Evolutionary conservation across 441 rosid genomes (phyloP), one percentile per base, ranked within the genome.

Genomic region (Codiaeum variegatum): DNA sequence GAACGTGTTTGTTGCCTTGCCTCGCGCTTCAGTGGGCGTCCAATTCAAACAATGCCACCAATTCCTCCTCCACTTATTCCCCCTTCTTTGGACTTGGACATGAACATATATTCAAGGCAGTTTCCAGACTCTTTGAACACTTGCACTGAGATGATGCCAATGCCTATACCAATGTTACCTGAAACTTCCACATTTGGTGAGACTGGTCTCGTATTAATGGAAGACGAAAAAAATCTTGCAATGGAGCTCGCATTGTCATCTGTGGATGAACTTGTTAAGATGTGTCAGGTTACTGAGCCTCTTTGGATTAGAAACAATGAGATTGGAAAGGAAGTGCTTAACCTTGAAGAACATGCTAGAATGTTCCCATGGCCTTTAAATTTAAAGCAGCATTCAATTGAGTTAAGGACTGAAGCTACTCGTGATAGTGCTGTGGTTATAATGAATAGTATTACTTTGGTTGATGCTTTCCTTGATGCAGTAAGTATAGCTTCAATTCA

Each of bases 391-490:
- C 79, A 72, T 12, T 76, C 83, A 7, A 75, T 28, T 32, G 88
- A 81, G 29, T 73, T 84, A 19, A 81, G 85, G 78, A 81, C 84
- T 29, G 98, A 94, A 85, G 95, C 94, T 34, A 84, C 89, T 18
- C 84, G 89, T 49, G 89, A 86, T 28, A 81, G 78, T 62, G 80
- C 93, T 3, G 88, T 92, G 8, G 91, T 94, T 75, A 92, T 94
- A 61, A 90, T 94, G 97, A 94, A 94, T 69, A 88, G 96, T 87
- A 79, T 92, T 61, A 88, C 85, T 60, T 83, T 94, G 24, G 92
- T 91, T 7, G 96, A 87, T 64, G 88, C 94, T 11, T 94, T 94
- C 80, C 85, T 94, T 12, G 89, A 89, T 66, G 92, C 94, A 28
- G 98, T 94, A 80, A 81, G 92, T 54, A n/a, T n/a, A 60, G 23